Percentiles rank a stretch among this genome's conserved stretches.
phyloP scores from a whole-genome alignment of 2,329 filamentous ascomycete genomes.

The Zasmidium angulare region DNA sequence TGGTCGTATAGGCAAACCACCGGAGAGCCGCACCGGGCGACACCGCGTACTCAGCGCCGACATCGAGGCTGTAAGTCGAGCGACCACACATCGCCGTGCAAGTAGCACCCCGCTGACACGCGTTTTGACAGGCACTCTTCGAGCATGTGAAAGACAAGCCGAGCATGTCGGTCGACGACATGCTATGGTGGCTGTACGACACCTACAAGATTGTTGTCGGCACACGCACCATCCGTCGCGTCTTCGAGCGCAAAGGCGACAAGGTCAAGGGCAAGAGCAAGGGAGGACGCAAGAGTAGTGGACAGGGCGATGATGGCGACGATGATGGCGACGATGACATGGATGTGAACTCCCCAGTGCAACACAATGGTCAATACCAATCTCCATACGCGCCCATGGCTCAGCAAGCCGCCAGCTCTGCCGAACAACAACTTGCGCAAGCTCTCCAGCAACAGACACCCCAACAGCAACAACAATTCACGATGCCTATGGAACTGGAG shows the following conservation, averaged over 20 bases:
- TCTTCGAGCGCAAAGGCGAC: constrained; percentile 38
- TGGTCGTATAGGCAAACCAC: constrained; percentile 39
- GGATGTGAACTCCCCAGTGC: constrained; percentile 6
- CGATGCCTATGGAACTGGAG: constrained; percentile 21
- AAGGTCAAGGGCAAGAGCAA: constrained; percentile 25
- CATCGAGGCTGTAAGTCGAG: constrained; percentile 30
- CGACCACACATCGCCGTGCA: not conserved
- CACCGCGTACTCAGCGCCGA: constrained; percentile 37
- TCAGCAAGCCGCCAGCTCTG: constrained; percentile 22
- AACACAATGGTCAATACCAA: constrained; percentile 28
- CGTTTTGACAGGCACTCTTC: constrained; percentile 30
- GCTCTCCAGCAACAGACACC: constrained; percentile 25
- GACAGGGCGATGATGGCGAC: constrained; percentile 22
- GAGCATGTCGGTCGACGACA: constrained; percentile 38
- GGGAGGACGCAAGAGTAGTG: constrained; percentile 22
- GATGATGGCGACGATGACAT: constrained; percentile 21
- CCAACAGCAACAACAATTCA: constrained; percentile 22
- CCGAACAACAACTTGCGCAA: constrained; percentile 33
- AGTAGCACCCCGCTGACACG: constrained; percentile 3
- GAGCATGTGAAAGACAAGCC: constrained; percentile 36
- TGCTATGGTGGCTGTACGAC: constrained; percentile 41
- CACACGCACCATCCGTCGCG: constrained; percentile 38
- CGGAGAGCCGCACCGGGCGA: constrained; percentile 37
- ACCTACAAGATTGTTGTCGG: constrained; percentile 38
- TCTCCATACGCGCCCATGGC: constrained; percentile 37